Evolutionary conservation across 306 rosid species (phyloP).

Genomic region (Trifolium pratense): DNA sequence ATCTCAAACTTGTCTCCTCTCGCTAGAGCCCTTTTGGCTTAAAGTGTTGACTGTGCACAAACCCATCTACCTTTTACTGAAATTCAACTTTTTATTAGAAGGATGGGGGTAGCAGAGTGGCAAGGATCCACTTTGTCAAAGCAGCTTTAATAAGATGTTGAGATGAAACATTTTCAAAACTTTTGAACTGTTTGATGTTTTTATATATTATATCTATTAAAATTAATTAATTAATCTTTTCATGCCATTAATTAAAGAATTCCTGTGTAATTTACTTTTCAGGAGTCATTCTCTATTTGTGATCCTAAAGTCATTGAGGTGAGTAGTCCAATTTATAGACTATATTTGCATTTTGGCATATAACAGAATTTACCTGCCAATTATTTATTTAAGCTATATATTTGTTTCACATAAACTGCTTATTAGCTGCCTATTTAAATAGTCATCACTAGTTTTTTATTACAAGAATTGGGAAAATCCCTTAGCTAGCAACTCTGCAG

Average conservation of each 20-base stretch:
- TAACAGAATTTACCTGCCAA: slow-evolving; percentile 24
- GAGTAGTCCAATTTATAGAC: slow-evolving; percentile 40
- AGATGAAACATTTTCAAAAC: background rate
- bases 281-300: slow-evolving; percentile 91
- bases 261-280: slow-evolving; percentile 39
- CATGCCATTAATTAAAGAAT: slow-evolving; percentile 13
- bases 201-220: background rate
- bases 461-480: too few species aligned
- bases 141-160: background rate
- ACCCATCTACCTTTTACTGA: background rate
- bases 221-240: background rate
- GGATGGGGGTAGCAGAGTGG: background rate
- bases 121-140: background rate
- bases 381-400: slow-evolving; percentile 12
- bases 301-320: slow-evolving; percentile 85
- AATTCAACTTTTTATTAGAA: background rate
- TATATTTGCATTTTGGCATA: slow-evolving; percentile 10
- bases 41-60: background rate
- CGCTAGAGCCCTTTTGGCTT: background rate
- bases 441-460: background rate
- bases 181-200: slow-evolving; percentile 22
- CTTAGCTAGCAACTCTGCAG: too few species aligned
- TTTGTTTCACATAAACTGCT: background rate
- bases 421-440: background rate
- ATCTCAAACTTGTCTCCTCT: background rate